These are phyloP conservation scores for Periglandula ipomoeae DNA, from an alignment of 2,329 filamentous ascomycete species.

Conservation along the genomic window DNA sequence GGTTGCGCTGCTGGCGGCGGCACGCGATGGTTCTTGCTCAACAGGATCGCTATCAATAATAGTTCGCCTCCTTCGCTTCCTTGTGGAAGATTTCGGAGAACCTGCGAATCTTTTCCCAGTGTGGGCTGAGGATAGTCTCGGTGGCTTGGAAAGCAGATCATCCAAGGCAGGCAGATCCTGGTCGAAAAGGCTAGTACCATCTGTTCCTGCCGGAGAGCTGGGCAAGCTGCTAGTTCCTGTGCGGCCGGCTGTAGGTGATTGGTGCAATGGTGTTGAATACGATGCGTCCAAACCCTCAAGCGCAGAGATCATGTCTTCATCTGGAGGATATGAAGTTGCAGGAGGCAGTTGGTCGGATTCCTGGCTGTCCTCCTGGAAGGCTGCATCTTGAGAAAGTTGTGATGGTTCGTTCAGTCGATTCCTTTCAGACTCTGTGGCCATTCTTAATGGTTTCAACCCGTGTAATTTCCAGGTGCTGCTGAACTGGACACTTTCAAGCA, in stretches of 20 bases:
- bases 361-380: conserved; percentile 45
- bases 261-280: conserved; percentile 22
- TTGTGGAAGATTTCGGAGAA: conserved; percentile 17
- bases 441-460: conserved; percentile 42
- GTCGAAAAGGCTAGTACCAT: conserved; percentile 27
- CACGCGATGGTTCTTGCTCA: conserved; percentile 10
- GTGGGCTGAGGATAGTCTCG: conserved; percentile 9
- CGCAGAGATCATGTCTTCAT: conserved; percentile 12
- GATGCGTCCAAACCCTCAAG: conserved; percentile 14
- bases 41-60: conserved; percentile 23
- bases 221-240: conserved; percentile 23
- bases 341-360: conserved; percentile 21
- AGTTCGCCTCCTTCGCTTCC: conserved; percentile 22
- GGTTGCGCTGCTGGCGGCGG: not conserved
- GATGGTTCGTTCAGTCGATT: conserved; percentile 33
- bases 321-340: conserved; percentile 26
- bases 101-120: conserved; percentile 15
- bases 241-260: conserved; percentile 16
- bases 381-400: conserved; percentile 44
- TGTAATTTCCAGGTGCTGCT: conserved; percentile 43
- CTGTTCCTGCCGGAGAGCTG: conserved; percentile 26
- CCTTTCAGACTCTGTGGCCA: conserved; percentile 24
- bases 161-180: conserved; percentile 29
- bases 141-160: conserved; percentile 20
- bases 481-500: conserved; percentile 47